Conservation (phyloP, 179 eudicot genomes). For the Nepenthes alata region DNA sequence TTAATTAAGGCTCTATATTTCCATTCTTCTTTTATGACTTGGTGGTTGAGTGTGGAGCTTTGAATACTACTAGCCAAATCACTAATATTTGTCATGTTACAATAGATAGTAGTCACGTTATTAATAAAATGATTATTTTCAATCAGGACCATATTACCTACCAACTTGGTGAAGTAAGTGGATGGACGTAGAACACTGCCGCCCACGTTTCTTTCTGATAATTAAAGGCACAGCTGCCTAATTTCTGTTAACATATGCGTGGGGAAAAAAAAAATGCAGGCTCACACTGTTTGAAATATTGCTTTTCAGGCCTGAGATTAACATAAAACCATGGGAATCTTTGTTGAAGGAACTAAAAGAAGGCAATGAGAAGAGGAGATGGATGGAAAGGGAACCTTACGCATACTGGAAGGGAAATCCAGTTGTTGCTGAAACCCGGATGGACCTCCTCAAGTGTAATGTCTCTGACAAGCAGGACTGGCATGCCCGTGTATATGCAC, state of each 20-base stretch:
- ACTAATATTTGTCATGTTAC: too few species aligned
- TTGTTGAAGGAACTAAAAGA: conserved; percentile 51
- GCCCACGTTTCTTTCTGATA: too few species aligned
- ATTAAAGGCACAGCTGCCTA: not conserved
- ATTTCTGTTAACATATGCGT: not conserved
- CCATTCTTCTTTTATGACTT: too few species aligned
- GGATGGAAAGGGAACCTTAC: conserved; percentile 66
- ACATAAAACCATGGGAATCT: conserved; percentile 70
- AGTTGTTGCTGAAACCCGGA: conserved; percentile 42
- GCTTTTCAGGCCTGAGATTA: conserved; percentile 55
- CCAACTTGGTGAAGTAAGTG: too few species aligned
- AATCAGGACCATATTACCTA: too few species aligned
- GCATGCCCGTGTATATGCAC: conserved; percentile 63
- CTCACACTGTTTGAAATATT: not conserved
- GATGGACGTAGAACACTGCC: too few species aligned
- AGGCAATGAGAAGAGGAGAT: conserved; percentile 49
- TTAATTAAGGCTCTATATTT: too few species aligned
- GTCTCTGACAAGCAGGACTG: conserved; percentile 65
- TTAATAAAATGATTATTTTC: too few species aligned
- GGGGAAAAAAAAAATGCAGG: not conserved
- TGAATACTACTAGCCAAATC: too few species aligned
- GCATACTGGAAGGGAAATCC: conserved; percentile 98
- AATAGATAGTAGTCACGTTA: too few species aligned
- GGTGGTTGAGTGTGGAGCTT: too few species aligned
- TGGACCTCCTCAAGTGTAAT: conserved; percentile 82